Conservation (phyloP, 208 protist genomes). For the Trichomonas tenax region DNA sequence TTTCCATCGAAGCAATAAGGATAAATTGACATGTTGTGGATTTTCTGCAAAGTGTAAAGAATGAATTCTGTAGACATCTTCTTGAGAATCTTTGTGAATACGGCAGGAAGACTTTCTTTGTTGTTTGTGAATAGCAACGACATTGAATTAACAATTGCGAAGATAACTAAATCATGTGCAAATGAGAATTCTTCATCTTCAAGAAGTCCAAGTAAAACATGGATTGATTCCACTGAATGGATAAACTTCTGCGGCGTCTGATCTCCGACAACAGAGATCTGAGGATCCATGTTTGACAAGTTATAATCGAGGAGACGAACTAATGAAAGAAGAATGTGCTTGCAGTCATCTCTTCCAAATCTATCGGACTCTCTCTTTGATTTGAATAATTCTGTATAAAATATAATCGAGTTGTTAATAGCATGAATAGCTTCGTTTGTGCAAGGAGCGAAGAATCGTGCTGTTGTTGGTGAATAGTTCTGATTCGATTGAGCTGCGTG, state of each 20-base stretch:
- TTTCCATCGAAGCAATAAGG: neutral
- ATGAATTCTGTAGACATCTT: neutral
- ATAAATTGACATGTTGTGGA: neutral
- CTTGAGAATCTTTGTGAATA: neutral
- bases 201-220: neutral
- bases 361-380: neutral
- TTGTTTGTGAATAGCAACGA: neutral
- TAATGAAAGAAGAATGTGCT: neutral
- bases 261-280: neutral
- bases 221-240: neutral
- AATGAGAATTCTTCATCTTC: neutral
- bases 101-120: neutral
- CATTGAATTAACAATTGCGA: neutral
- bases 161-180: neutral
- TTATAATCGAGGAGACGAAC: neutral
- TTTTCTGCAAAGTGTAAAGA: neutral
- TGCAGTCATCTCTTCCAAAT: neutral
- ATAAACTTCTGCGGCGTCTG: neutral
- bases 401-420: neutral
- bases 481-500: neutral
- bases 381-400: neutral
- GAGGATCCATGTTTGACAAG: neutral
- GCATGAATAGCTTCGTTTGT: neutral
- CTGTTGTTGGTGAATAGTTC: neutral
- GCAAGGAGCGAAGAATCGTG: neutral